phyloP scores from a whole-genome alignment of 108 stramenopile species.

The Pseudonitzschia delicatissima region DNA sequence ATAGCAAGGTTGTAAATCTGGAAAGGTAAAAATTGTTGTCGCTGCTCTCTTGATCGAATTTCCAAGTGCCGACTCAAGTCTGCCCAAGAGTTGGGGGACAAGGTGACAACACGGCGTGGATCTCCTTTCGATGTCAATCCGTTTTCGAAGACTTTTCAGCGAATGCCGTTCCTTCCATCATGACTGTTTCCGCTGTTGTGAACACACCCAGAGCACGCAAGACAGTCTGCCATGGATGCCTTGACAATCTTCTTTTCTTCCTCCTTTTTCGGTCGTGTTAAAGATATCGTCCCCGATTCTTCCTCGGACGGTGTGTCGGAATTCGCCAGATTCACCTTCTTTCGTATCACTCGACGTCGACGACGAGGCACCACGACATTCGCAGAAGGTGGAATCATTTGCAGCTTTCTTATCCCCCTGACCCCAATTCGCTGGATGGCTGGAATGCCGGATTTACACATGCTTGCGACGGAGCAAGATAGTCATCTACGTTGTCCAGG shows the following conservation, averaged over 20 bases:
- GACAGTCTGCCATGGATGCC: slow-evolving; percentile 95
- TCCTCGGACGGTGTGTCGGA: not conserved
- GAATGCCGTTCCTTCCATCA: slow-evolving; percentile 90
- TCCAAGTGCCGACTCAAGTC: slow-evolving; percentile 72
- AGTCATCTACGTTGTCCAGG: slow-evolving; percentile 84
- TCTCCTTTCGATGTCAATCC: slow-evolving; percentile 4
- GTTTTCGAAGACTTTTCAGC: slow-evolving; percentile 37
- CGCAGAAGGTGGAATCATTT: slow-evolving; percentile 6
- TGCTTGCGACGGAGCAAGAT: slow-evolving; percentile 83
- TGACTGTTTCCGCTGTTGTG: slow-evolving; percentile 97
- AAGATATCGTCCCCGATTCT: not conserved
- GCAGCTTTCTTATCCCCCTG: slow-evolving; percentile 1
- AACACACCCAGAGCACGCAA: slow-evolving; percentile 98
- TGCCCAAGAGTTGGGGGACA: slow-evolving; percentile 73
- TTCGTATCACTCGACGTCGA: slow-evolving; percentile 19
- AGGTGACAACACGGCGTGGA: slow-evolving; percentile 38
- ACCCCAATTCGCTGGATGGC: slow-evolving; percentile 23
- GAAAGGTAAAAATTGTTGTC: slow-evolving; percentile 6
- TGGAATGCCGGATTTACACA: slow-evolving; percentile 87
- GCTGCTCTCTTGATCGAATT: not conserved
- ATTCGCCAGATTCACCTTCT: not conserved
- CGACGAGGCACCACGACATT: slow-evolving; percentile 31
- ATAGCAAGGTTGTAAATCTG: slow-evolving; percentile 44
- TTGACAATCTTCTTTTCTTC: slow-evolving; percentile 35
- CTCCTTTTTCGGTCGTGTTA: slow-evolving; percentile 1